A percentile compares a stretch with the other conserved stretches of the same genome.
phyloP scores from a whole-genome alignment of 83 land plant species.

The Diphasiastrum complanatum region DNA sequence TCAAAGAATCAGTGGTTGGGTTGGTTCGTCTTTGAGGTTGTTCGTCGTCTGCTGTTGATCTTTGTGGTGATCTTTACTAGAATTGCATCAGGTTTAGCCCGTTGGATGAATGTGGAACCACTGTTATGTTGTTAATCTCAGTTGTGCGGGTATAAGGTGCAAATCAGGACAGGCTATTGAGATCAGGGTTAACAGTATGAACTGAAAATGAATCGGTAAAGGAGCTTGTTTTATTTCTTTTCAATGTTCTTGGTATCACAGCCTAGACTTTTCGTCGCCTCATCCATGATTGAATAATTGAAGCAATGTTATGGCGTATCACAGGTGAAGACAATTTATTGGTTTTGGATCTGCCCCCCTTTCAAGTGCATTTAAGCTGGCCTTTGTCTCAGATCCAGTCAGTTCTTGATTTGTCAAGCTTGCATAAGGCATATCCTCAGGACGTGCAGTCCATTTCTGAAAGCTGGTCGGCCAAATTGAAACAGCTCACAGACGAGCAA shows the following conservation, averaged over 20 bases:
- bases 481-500: constrained; percentile 45
- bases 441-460: constrained; percentile 12
- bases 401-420: constrained; percentile 13
- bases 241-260: no score
- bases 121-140: no score
- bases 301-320: constrained; percentile 8
- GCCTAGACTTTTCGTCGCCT: no score
- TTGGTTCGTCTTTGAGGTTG: not conserved
- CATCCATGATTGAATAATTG: constrained; percentile 9
- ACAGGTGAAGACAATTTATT: constrained; percentile 31
- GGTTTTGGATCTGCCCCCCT: constrained; percentile 43
- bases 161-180: no score
- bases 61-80: no score
- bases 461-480: constrained; percentile 19
- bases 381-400: constrained; percentile 37
- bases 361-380: constrained; percentile 56
- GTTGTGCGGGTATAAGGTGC: no score
- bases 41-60: no score
- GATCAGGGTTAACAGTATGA: no score
- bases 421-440: constrained; percentile 8
- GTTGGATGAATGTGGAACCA: no score
- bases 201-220: no score
- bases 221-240: no score
- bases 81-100: no score
- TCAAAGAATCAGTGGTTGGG: not conserved